Percentiles rank a stretch among this genome's conserved stretches.
Conservation (phyloP, 441 rosid genomes). For the Erodium moschatum region DNA sequence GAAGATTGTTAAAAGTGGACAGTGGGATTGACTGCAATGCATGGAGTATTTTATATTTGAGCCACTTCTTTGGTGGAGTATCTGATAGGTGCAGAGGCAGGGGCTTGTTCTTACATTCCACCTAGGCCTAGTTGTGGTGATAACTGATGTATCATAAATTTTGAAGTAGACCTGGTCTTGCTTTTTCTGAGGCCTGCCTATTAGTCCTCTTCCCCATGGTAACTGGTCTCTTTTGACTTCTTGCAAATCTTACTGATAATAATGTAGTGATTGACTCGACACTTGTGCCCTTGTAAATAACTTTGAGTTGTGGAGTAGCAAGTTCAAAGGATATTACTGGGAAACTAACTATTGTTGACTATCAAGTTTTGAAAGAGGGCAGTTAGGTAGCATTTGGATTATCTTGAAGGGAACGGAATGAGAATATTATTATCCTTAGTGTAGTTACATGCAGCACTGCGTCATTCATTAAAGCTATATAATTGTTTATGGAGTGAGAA, state of each 20-base stretch:
- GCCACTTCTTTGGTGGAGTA: neutral
- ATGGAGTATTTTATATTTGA: neutral
- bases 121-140: neutral
- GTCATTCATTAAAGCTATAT: neutral
- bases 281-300: neutral
- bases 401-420: neutral
- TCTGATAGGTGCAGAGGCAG: neutral
- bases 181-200: neutral
- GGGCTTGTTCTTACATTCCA: constrained; percentile 1
- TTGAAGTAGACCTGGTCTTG: neutral
- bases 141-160: neutral
- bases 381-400: neutral
- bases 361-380: neutral
- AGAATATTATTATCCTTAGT: neutral
- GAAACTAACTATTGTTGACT: neutral
- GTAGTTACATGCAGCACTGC: neutral
- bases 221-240: neutral
- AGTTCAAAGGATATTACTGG: neutral
- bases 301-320: neutral
- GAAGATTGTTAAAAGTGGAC: neutral
- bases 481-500: neutral
- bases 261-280: neutral
- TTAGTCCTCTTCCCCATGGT: neutral
- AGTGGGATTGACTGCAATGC: neutral
- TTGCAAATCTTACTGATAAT: neutral